These are phyloP conservation scores for Fusarium drepaniforme DNA, from an alignment of 2,329 filamentous ascomycete species.

Conservation along the genomic window DNA sequence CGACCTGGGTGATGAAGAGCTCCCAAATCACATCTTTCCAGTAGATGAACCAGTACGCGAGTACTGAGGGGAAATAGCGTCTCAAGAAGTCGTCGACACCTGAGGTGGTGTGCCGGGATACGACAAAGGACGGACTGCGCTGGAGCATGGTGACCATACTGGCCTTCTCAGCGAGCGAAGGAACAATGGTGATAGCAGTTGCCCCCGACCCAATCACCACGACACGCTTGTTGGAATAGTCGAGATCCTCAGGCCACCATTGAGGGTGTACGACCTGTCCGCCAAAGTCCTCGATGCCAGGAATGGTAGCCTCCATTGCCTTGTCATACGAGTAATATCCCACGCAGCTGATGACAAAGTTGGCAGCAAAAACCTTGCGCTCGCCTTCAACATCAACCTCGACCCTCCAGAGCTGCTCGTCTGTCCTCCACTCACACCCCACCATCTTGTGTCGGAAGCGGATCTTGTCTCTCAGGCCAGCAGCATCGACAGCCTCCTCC, in stretches of 20 bases:
- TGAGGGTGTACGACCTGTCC: conserved; percentile 77
- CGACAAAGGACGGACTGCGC: conserved; percentile 79
- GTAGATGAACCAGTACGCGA: conserved; percentile 61
- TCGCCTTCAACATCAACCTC: conserved; percentile 52
- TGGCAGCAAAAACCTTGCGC: conserved; percentile 54
- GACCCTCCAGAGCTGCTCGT: conserved; percentile 68
- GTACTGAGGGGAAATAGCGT: conserved; percentile 58
- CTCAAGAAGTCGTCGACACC: conserved; percentile 52
- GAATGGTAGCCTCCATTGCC: conserved; percentile 71
- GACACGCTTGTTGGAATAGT: conserved; percentile 75
- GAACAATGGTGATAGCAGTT: conserved; percentile 83
- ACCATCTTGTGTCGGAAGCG: conserved; percentile 62
- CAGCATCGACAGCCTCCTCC: conserved; percentile 60
- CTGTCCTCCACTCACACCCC: conserved; percentile 65
- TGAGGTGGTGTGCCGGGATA: conserved; percentile 62
- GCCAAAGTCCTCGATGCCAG: conserved; percentile 75
- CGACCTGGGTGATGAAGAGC: conserved; percentile 53
- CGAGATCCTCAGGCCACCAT: conserved; percentile 79
- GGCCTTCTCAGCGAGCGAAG: conserved; percentile 74
- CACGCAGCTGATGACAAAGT: conserved; percentile 69
- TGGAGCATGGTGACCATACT: conserved; percentile 82
- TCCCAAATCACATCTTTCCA: conserved; percentile 62
- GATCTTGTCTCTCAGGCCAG: conserved; percentile 67
- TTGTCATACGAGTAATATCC: conserved; percentile 81
- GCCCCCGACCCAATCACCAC: conserved; percentile 83